Evolutionary conservation across 805 yeast species (phyloP), one percentile per base, ranked within the genome.

Genomic region (Candida orba): DNA sequence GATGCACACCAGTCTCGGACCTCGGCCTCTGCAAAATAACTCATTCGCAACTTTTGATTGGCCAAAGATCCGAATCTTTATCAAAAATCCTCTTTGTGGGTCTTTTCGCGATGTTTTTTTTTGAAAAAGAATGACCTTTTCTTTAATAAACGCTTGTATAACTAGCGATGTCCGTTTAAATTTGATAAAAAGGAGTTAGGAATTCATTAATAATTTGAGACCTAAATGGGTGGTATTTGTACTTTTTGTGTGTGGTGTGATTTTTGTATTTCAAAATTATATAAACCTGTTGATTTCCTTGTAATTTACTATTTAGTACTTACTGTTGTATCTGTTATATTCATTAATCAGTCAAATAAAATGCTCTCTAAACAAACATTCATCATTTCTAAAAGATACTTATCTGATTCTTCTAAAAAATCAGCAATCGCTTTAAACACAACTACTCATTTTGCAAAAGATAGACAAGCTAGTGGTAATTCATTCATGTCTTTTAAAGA

Each of bases 401-500:
- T 33, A 17, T 10, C 17, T 15, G 35, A 33, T 12, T 33, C 35
- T 9, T 33, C 35, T 8, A 53, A 46, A 42, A 48, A 54, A 23
- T 43, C 50, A 12, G 57, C 59, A 14, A 49, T 48, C 8, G 53
- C 53, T 3, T 34, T 50, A 20, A 48, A 55, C n/a, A 39, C 43
- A 34, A 39, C 41, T 29, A 24, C 38, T 9, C 39, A 34, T 23
- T 22, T 38, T 8, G 30, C 45, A 13, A 35, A 27, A 34, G 33
- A 48, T 40, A 40, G 48, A 24, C 30, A 36, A 29, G 23, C 37
- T 20, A 34, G 58, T 4, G 68, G 70, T 14, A 62, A 65, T 53
- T 60, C 68, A 1, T 65, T 64, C 48, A 44, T 43, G 10, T 58
- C 66, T 0, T 65, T 65, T 45, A 59, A 61, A 32, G 68, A 65